Evolutionary conservation across 768 basidiomycete genomes (phyloP).

Genomic region (Boletus rufocinnamomeus): DNA sequence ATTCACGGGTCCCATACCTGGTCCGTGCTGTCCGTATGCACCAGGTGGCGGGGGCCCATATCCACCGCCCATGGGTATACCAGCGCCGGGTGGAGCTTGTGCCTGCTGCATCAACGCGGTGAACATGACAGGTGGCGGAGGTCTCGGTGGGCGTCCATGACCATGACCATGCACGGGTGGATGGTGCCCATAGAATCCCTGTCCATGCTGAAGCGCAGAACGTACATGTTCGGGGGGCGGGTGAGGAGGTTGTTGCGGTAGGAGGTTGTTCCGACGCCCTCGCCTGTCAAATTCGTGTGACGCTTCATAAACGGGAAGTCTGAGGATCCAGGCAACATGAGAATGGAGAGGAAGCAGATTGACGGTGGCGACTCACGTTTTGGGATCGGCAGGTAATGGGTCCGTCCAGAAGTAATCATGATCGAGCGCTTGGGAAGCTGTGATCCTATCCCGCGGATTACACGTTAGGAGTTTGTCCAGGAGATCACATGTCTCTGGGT

Average conservation of each 20-base stretch:
- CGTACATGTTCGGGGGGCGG: conserved; percentile 37
- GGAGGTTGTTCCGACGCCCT: conserved; percentile 51
- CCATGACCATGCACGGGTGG: conserved; percentile 34
- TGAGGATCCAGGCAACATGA: conserved; percentile 27
- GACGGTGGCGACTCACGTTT: conserved; percentile 52
- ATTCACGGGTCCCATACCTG: conserved; percentile 14
- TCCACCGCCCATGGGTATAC: conserved; percentile 13
- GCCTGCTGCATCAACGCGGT: conserved; percentile 35
- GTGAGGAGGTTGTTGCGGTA: conserved; percentile 28
- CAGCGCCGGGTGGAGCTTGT: conserved; percentile 13
- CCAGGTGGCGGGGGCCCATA: conserved; percentile 18
- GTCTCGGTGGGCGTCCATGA: conserved; percentile 36
- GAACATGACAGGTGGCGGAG: conserved; percentile 30
- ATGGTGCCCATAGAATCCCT: conserved; percentile 31
- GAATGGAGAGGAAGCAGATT: not conserved
- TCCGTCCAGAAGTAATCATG: conserved; percentile 96
- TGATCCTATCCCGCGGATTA: conserved; percentile 81
- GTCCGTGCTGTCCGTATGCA: conserved; percentile 14
- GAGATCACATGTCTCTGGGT: conserved; percentile 74
- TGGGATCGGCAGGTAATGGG: conserved; percentile 84
- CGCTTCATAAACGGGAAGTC: conserved; percentile 75
- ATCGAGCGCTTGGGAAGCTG: conserved; percentile 83
- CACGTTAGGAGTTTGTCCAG: conserved; percentile 80
- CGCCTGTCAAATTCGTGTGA: conserved; percentile 84
- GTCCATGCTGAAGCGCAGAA: conserved; percentile 34